Percentiles rank a stretch among this genome's conserved stretches.
These are phyloP conservation scores for Mortierella polycephala DNA, from an alignment of 371 early-diverging fungal species.

Conservation along the genomic window DNA sequence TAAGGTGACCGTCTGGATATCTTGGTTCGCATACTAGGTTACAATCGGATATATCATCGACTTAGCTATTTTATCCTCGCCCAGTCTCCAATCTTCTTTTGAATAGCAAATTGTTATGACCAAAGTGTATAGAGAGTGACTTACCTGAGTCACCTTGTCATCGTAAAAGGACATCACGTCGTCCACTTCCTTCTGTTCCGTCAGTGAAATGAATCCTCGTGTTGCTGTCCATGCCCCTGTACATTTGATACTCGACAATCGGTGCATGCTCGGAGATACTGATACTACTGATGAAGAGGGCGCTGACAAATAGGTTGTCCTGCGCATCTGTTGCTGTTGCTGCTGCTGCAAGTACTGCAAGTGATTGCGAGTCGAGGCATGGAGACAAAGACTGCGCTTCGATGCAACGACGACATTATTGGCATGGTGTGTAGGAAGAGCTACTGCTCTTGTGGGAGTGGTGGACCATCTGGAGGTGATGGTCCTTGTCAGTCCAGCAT, in stretches of 20 bases:
- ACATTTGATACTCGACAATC: neutral
- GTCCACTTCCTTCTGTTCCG: constrained; percentile 35
- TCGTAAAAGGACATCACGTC: constrained; percentile 61
- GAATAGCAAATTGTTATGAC: too few relatives aligned
- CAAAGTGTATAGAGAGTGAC: too few relatives aligned
- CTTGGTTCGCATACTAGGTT: constrained; percentile 65
- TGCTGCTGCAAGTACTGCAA: neutral
- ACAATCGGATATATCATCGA: neutral
- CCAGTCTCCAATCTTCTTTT: too few relatives aligned
- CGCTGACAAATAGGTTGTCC: too few relatives aligned
- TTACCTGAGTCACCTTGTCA: constrained; percentile 56
- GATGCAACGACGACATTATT: neutral
- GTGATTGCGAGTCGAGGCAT: constrained; percentile 14
- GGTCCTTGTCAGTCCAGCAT: neutral
- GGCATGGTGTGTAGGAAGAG: neutral
- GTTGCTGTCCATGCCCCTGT: neutral
- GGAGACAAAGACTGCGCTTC: constrained; percentile 21
- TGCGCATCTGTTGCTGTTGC: too few relatives aligned
- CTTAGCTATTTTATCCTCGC: neutral
- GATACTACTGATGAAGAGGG: too few relatives aligned
- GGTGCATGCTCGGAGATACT: neutral
- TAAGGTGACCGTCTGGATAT: constrained; percentile 82
- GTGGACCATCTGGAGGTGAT: neutral
- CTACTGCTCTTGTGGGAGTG: constrained; percentile 1
- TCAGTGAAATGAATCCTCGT: constrained; percentile 17